A percentile compares a stretch with the other conserved stretches of the same genome.
These are phyloP conservation scores for Vicia faba DNA, from an alignment of 306 rosid genomes.

Conservation along the genomic window DNA sequence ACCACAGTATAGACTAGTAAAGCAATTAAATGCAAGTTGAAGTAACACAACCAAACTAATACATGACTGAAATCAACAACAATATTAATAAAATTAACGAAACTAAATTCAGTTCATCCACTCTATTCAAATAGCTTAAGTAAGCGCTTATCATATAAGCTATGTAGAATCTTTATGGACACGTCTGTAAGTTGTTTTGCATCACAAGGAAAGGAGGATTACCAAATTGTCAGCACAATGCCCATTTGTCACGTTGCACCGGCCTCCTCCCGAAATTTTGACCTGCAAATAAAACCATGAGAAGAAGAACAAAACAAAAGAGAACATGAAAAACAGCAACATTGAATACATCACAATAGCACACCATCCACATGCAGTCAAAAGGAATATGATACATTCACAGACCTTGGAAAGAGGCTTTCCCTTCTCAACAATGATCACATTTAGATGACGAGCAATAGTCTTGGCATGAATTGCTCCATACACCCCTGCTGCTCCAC, in stretches of 20 bases:
- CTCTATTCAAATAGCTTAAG: too few species aligned
- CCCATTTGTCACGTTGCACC: conserved; percentile 96
- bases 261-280: conserved; percentile 89
- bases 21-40: not conserved
- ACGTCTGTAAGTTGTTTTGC: not conserved
- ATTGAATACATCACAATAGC: conserved; percentile 22
- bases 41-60: too few species aligned
- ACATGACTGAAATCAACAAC: too few species aligned
- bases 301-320: conserved; percentile 7
- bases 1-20: conserved; percentile 7
- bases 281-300: conserved; percentile 56
- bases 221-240: conserved; percentile 72
- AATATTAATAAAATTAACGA: too few species aligned
- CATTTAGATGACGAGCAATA: conserved; percentile 70
- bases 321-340: not conserved
- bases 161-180: too few species aligned
- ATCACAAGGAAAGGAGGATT: conserved; percentile 28
- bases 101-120: too few species aligned
- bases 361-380: not conserved
- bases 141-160: too few species aligned
- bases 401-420: conserved; percentile 81
- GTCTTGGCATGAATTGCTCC: conserved; percentile 91
- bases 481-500: conserved; percentile 93
- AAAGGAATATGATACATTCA: conserved; percentile 1
- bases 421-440: conserved; percentile 75